Base-by-base conservation (phyloP, 257 asterid genomes). In the Orobanche coerulescens region DNA sequence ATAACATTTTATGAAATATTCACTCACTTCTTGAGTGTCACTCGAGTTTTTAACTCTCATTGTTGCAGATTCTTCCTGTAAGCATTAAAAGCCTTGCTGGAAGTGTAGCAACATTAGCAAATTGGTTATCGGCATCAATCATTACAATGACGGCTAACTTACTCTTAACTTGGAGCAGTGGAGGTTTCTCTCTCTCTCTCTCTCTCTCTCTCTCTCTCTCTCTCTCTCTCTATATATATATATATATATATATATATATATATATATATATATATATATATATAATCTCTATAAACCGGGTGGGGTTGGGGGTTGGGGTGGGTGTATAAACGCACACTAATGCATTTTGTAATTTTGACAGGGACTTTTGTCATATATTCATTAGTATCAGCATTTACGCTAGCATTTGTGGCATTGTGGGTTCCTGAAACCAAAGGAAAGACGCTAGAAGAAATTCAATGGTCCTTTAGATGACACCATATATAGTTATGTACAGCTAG, bases 401-500 rank as follows among this genome's bases (percentile, higher is more conserved):
- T 82, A 13, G 79, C 47, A 25, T 80, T 87, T 65, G 87, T 83
- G 66, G 71, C 70, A 24, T 30, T 85, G 69, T 85, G 94, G 83
- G 89, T 90, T 62, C 97, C 97, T 25, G 95, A 90, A 69, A 90
- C 96, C 61, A 85, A 87, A 79, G 97, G 97, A 54, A 85, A 66
- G 74, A 87, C 96, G 14, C 74, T 90, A 42, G 97, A 90, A 80
- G 96, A 87, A 67, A 90, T 86, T 47, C 88, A 89, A 52, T 62
- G 34, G 31, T 84, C 75, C 63, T 86, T 85, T 71, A 86, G 77
- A 72, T 82, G 83, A 85, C 63, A 55, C 1, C 12, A 19, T 28
- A 37, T 15, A 13, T 40, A 13, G 18, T 43, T 16, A 64, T 24
- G 7, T 18, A 28, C 49, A 37, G 55, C 15, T 46, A 56, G 75